Conservation (phyloP, 257 asterid genomes). For the Vinca minor region DNA sequence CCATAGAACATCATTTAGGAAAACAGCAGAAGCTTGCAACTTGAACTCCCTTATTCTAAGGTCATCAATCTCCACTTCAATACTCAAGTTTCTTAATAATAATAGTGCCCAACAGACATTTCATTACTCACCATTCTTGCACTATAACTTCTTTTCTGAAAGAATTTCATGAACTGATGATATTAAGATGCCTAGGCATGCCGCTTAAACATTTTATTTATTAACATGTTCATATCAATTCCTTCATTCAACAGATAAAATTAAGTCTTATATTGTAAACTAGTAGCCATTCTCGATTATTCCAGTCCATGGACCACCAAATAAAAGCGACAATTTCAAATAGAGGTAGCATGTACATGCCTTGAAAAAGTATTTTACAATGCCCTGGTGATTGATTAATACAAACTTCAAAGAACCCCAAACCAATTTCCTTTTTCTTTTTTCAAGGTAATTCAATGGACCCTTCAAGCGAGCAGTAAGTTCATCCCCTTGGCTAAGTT, state of each 20-base stretch:
- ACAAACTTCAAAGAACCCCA: not conserved
- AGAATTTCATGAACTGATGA: too few relatives aligned
- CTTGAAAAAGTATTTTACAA: not conserved
- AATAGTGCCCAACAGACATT: not conserved
- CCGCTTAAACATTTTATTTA: not conserved
- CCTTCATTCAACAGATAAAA: not conserved
- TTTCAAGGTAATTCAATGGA: not conserved
- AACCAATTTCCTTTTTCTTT: not conserved
- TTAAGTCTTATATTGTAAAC: not conserved
- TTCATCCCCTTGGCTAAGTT: not conserved
- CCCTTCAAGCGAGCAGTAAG: not conserved
- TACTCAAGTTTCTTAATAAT: not conserved
- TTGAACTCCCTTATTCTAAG: not conserved
- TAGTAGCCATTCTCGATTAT: not conserved
- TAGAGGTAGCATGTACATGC: not conserved
- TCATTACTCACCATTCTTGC: not conserved
- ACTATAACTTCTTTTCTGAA: not conserved
- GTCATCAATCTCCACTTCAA: not conserved
- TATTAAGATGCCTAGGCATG: too few relatives aligned
- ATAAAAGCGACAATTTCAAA: not conserved
- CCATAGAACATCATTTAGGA: constrained; percentile 7
- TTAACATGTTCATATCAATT: not conserved
- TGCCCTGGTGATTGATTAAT: not conserved
- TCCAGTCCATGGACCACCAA: not conserved
- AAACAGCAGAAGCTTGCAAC: not conserved